phyloP scores from a whole-genome alignment of 1,139 yeast species.

The Suhomyces yuchorum region DNA sequence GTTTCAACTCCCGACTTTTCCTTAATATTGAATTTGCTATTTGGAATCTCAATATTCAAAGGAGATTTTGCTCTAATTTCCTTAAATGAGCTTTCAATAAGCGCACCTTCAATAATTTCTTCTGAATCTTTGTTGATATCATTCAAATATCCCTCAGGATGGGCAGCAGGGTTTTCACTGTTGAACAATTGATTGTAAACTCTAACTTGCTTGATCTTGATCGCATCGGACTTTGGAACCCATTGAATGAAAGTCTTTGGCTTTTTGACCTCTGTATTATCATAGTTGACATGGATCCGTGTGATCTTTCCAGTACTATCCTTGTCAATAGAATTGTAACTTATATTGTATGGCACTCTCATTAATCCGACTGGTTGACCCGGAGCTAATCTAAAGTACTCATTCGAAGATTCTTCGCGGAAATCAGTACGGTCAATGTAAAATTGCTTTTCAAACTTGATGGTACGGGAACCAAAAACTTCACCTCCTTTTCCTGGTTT shows the following conservation, averaged over 20 bases:
- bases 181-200: slow-evolving; percentile 85
- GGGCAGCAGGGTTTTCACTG: slow-evolving; percentile 86
- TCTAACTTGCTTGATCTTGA: slow-evolving; percentile 73
- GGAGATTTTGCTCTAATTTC: slow-evolving; percentile 75
- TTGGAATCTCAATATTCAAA: slow-evolving; percentile 66
- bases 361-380: slow-evolving; percentile 95
- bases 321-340: slow-evolving; percentile 68
- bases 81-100: slow-evolving; percentile 77
- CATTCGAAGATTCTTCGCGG: slow-evolving; percentile 57
- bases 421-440: slow-evolving; percentile 88
- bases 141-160: slow-evolving; percentile 84
- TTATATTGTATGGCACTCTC: slow-evolving; percentile 83
- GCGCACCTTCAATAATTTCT: slow-evolving; percentile 60
- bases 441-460: slow-evolving; percentile 74
- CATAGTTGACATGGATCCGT: slow-evolving; percentile 79
- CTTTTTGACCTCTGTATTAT: slow-evolving; percentile 57
- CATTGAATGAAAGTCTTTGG: slow-evolving; percentile 98
- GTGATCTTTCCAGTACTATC: slow-evolving; percentile 64
- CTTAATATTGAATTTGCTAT: slow-evolving; percentile 68
- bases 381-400: slow-evolving; percentile 89
- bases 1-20: slow-evolving; percentile 71
- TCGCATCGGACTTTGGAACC: slow-evolving; percentile 73
- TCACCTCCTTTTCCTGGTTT: slow-evolving; percentile 70
- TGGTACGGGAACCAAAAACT: slow-evolving; percentile 62
- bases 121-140: slow-evolving; percentile 85